Base-by-base conservation (phyloP, 345 rosid species). In the Lagerstroemia speciosa region DNA sequence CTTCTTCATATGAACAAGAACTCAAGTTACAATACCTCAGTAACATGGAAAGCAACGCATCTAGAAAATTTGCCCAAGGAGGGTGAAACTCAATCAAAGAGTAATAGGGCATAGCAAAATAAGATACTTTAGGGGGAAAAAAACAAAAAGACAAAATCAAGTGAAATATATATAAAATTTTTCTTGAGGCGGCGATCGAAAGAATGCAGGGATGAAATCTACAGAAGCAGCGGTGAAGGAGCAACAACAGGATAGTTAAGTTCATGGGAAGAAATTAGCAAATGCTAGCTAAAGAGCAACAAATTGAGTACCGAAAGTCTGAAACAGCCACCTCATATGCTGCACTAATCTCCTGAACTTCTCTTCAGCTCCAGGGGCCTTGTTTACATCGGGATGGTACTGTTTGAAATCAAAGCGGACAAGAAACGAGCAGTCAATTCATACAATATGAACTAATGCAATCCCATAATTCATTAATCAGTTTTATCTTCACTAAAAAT, bases 291-390 rank as follows among this genome's bases (percentile, higher is more conserved):
- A 48, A 67, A 22, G 20, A 46, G 60, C 37, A 67, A 8, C 32
- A 34, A 65, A 36, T 67, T n/a, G 62, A 61, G 41, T 41, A 34
- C 22, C 4, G 17, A 48, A 61, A 65, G 53, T n/a, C 65, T 64
- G 69, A 20, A 70, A 37, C 22, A 65, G 52, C 75, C 81, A 91
- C 97, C 96, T 93, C 96, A 71, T 93, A 91, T 11, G 98, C 98
- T 69, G 98, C 95, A 79, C 97, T 93, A 68, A 93, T 89, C 83
- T 93, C 84, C 78, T 91, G 77, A 93, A 91, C 83, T 91, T 91
- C 46, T 91, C 98, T 77, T 91, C 97, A 2, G 96, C 94, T 27
- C 86, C 97, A 60, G 94, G 83, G 65, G 74, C 80, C 80, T 80
- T 93, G 77, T 82, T 93, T 82, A 87, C 72, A 77, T 93, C 98